A percentile compares a stretch with the other conserved stretches of the same genome.
Conservation (phyloP, 2,329 filamentous ascomycete genomes). For the Colletotrichum higginsianum region DNA sequence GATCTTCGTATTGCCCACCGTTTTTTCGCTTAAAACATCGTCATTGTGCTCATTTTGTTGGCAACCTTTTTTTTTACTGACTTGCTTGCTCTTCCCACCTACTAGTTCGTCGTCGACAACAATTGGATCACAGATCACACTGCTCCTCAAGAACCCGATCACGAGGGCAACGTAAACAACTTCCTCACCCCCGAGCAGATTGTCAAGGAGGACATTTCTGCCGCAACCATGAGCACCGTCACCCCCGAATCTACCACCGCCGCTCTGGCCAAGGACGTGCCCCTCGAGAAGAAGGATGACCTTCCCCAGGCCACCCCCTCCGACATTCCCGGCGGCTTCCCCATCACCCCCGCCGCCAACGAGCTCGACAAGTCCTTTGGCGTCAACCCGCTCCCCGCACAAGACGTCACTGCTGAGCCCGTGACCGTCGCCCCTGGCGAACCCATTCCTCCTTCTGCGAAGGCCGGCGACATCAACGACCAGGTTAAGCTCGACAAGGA, state of each 20-base stretch:
- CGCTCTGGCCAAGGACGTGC: constrained; percentile 71
- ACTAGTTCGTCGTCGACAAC: constrained; percentile 94
- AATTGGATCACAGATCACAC: constrained; percentile 88
- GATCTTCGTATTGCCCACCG: constrained; percentile 31
- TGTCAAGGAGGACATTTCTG: constrained; percentile 59
- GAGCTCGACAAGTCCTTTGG: constrained; percentile 68
- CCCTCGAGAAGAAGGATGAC: constrained; percentile 46
- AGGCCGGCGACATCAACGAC: constrained; percentile 76
- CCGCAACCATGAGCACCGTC: constrained; percentile 75
- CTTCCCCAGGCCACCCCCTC: constrained; percentile 48
- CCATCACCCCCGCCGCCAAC: constrained; percentile 74
- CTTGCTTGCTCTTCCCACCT: constrained; percentile 39
- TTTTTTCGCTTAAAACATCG: constrained; percentile 37
- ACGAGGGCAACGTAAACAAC: constrained; percentile 92
- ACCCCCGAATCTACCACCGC: constrained; percentile 81
- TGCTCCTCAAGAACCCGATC: constrained; percentile 86
- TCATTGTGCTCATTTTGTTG: constrained; percentile 22
- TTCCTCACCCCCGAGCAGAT: constrained; percentile 85
- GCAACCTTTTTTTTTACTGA: constrained; percentile 29
- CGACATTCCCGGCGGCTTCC: constrained; percentile 65
- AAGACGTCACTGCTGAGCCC: constrained; percentile 80
- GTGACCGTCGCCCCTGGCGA: constrained; percentile 85
- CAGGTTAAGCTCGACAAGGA: constrained; percentile 86
- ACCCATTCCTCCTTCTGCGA: constrained; percentile 80
- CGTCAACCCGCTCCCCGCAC: constrained; percentile 74